These are phyloP conservation scores for Marasmius tenuissimus DNA, from an alignment of 1,284 basidiomycete species.

Conservation along the genomic window DNA sequence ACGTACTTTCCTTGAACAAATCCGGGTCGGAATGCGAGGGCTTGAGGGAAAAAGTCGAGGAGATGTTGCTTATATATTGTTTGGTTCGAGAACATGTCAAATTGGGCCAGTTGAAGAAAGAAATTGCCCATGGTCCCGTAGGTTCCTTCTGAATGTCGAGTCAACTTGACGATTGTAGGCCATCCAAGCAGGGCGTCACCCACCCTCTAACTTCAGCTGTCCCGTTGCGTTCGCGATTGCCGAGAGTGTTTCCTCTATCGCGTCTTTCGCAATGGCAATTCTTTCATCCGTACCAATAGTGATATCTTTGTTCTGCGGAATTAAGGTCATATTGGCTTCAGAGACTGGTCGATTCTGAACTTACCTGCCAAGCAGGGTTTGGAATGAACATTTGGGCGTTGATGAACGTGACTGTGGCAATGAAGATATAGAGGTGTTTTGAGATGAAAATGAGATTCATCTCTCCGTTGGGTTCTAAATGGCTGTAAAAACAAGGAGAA, in stretches of 20 bases:
- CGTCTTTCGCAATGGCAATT: constrained; percentile 7
- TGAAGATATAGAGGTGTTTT: not conserved
- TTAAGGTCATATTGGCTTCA: not conserved
- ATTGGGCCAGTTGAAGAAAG: constrained; percentile 6
- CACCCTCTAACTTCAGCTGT: not conserved
- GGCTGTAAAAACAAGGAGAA: too few species aligned
- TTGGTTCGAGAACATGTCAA: constrained; percentile 3
- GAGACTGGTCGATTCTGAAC: not conserved
- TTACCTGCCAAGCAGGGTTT: not conserved
- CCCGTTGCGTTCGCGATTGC: not conserved
- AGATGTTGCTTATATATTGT: constrained; percentile 4
- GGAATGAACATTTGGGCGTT: not conserved
- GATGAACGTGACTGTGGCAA: not conserved
- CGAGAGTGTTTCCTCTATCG: constrained; percentile 3
- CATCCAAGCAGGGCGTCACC: not conserved
- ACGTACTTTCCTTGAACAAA: not conserved
- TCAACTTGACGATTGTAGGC: not conserved
- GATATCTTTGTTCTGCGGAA: constrained; percentile 8
- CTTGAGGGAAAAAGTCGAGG: not conserved
- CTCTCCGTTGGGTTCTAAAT: too few species aligned
- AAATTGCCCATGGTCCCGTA: not conserved
- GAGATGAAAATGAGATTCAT: too few species aligned
- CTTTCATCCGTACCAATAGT: constrained; percentile 3
- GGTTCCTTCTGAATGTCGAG: not conserved
- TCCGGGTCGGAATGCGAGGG: not conserved